These are phyloP conservation scores for Amphibolis antarctica DNA, from an alignment of 106 monocot genomes.

Conservation along the genomic window DNA sequence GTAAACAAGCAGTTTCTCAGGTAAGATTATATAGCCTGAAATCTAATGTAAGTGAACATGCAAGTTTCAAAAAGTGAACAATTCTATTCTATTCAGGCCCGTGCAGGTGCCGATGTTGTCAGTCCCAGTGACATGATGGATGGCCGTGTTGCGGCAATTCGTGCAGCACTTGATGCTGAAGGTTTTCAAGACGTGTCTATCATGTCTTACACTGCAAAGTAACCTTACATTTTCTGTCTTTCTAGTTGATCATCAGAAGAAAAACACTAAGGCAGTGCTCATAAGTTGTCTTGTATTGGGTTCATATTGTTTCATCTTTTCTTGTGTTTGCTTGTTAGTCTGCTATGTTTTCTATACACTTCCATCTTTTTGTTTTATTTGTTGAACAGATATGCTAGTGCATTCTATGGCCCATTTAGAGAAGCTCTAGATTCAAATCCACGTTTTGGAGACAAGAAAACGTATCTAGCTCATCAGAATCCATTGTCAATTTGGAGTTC, in stretches of 20 bases:
- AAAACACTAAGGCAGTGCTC: too few relatives aligned
- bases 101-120: constrained; percentile 94
- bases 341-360: too few relatives aligned
- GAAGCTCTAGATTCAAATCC: constrained; percentile 99
- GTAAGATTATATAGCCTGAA: constrained; percentile 15
- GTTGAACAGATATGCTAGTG: constrained; percentile 78
- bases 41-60: too few relatives aligned
- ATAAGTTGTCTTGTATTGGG: neutral
- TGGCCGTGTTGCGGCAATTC: constrained; percentile 77
- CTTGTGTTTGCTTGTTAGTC: too few relatives aligned
- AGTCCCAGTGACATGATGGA: constrained; percentile 99
- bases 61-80: neutral
- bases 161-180: constrained; percentile 76
- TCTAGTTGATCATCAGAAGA: too few relatives aligned
- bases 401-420: constrained; percentile 98
- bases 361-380: neutral
- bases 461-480: constrained; percentile 27
- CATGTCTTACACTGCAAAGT: constrained; percentile 99
- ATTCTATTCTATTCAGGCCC: constrained; percentile 34
- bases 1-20: constrained; percentile 97
- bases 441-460: constrained; percentile 98
- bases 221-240: neutral
- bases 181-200: constrained; percentile 91
- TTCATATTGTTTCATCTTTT: constrained; percentile 1
- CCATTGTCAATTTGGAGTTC: constrained; percentile 2